Base-by-base conservation (phyloP, 2,329 filamentous ascomycete species). In the Colletotrichum noveboracense region DNA sequence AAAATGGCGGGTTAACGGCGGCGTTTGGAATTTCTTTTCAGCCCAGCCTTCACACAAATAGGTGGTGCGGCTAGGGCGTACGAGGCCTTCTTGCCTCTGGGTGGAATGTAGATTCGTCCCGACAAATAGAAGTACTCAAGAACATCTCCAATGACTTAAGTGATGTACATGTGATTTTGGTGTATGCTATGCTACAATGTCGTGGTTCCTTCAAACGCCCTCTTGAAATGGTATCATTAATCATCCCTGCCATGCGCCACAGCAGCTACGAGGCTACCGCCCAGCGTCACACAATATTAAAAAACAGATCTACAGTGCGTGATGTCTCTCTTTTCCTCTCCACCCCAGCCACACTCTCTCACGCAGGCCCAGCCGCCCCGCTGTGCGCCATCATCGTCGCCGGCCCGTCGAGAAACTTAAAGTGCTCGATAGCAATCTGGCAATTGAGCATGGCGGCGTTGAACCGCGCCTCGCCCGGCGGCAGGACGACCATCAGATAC, bases 391-490 rank as follows among this genome's bases (percentile, higher is more conserved):
- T 80, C 79, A 73, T 80, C 77, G 67, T 80, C 60, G 66, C 83
- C 36, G 81, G 86, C 13, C 90, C 90, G 78, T 94, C 92, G 7
- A 94, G 83, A 79, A 91, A 92, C 81, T 91, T 92, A 82, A 98
- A 98, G 78, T 95, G 94, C 79, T 94, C 93, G 61, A 95, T 91
- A 1, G 96, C 96, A 74, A 98, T 93, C 84, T 95, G 93, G 78
- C 96, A 97, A 82, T 98, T 98, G 78, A 98, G 89, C 84, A 97
- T 92, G 14, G 96, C 96, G 69, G 94, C 93, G 80, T 98, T 98
- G 87, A 98, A 98, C 7, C 95, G 91, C 24, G 95, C 95, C 84
- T 98, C 96, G 28, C 96, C 96, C 0, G 96, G 96, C 0, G 97
- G 96, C 78, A 98, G 91, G 43, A 97, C 93, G 10, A 97, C 95